Conservation (phyloP, 2,329 filamentous ascomycete species). For the Talaromyces sp. region DNA sequence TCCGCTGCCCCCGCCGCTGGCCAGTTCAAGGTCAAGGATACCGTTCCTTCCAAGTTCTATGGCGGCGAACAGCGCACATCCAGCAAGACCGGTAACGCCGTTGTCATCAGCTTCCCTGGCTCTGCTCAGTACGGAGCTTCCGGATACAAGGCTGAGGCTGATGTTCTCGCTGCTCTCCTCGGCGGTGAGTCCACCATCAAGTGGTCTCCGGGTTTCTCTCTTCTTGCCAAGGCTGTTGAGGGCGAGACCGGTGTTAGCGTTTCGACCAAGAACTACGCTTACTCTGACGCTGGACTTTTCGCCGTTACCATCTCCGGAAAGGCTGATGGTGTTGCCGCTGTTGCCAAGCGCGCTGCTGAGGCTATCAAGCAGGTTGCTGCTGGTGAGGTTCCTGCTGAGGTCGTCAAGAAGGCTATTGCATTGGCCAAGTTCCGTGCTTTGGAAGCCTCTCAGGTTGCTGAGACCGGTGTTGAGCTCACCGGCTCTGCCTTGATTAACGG, state of each 20-base stretch:
- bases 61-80: constrained; percentile 90
- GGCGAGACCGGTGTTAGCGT: constrained; percentile 62
- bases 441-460: constrained; percentile 71
- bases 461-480: constrained; percentile 72
- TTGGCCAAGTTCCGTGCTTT: constrained; percentile 90
- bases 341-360: constrained; percentile 71
- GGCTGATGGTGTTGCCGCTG: constrained; percentile 66
- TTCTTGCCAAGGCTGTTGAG: constrained; percentile 74
- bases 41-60: constrained; percentile 73
- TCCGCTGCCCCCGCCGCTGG: constrained; percentile 48
- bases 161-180: constrained; percentile 81
- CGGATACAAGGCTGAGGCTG: constrained; percentile 82
- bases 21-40: constrained; percentile 52
- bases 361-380: constrained; percentile 74
- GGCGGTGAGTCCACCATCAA: constrained; percentile 90
- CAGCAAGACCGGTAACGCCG: constrained; percentile 69
- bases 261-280: constrained; percentile 71
- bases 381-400: constrained; percentile 72
- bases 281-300: constrained; percentile 91
- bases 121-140: constrained; percentile 66
- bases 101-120: constrained; percentile 90
- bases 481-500: constrained; percentile 78
- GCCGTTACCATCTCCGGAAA: constrained; percentile 74
- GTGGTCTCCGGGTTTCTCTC: constrained; percentile 89
- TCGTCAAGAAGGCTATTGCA: constrained; percentile 84